Evolutionary conservation across 768 basidiomycete species (phyloP).

Genomic region (Tricholoma flavovirens): DNA sequence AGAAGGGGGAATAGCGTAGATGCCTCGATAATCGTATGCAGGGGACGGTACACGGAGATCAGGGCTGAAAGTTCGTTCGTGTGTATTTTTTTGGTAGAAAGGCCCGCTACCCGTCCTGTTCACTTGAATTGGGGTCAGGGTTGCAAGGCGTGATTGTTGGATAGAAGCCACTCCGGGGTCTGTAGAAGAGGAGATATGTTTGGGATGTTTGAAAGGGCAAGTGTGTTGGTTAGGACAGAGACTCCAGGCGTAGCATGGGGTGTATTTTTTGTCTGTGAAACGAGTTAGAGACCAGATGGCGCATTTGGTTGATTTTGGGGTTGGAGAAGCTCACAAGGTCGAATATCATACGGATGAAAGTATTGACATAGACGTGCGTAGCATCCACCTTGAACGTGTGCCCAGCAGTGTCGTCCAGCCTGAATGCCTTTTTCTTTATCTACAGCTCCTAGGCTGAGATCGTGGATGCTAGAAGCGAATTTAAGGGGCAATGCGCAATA

Average conservation of each 20-base stretch:
- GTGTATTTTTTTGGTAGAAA: not conserved
- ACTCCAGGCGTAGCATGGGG: not conserved
- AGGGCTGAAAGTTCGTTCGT: not conserved
- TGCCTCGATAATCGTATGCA: not conserved
- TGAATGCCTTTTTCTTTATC: not conserved
- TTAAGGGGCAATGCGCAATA: not conserved
- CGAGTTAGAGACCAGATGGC: not conserved
- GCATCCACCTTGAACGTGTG: not conserved
- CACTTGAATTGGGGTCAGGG: not conserved
- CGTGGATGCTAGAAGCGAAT: not conserved
- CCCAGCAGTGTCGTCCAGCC: not conserved
- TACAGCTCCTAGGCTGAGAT: not conserved
- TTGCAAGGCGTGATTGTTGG: not conserved
- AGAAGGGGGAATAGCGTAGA: not conserved
- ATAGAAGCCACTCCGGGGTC: not conserved
- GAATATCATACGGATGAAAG: not conserved
- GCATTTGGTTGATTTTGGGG: not conserved
- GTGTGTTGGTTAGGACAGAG: not conserved
- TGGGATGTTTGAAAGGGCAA: not conserved
- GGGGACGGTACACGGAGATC: not conserved
- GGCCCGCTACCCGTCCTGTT: not conserved
- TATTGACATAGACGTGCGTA: not conserved
- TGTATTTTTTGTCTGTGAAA: not conserved
- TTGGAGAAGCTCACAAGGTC: not conserved
- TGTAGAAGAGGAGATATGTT: not conserved